Evolutionary conservation across 495 filamentous ascomycete genomes (phyloP).

Genomic region (Annulohypoxylon maeteangense): DNA sequence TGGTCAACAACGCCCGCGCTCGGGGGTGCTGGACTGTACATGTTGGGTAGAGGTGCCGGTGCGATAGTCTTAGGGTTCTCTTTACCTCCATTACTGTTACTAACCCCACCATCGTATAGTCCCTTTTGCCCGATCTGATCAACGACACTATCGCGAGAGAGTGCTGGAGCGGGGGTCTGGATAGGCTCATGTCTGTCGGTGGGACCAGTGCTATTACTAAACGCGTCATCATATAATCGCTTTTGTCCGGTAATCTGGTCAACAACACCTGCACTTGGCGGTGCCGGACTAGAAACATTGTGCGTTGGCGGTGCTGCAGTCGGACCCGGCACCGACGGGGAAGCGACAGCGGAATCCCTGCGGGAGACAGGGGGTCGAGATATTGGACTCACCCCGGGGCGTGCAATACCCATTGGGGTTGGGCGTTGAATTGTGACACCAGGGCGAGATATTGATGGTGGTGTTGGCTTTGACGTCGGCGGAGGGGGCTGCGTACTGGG

Average conservation of each 20-base stretch:
- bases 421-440: conserved; percentile 47
- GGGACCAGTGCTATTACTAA: conserved; percentile 5
- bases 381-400: conserved; percentile 39
- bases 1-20: conserved; percentile 42
- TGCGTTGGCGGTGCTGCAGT: conserved; percentile 25
- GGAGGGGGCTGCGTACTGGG: conserved; percentile 19
- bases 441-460: conserved; percentile 32
- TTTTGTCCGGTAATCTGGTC: conserved; percentile 48
- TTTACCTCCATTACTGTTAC: conserved; percentile 6
- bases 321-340: conserved; percentile 16
- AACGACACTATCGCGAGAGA: conserved; percentile 31
- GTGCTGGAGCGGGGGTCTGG: conserved; percentile 26
- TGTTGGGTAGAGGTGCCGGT: conserved; percentile 14
- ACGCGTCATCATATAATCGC: conserved; percentile 30
- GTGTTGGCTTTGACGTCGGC: conserved; percentile 10
- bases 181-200: conserved; percentile 9
- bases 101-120: conserved; percentile 1
- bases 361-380: conserved; percentile 38
- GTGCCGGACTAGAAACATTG: conserved; percentile 46
- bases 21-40: conserved; percentile 35
- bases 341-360: conserved; percentile 26
- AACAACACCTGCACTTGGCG: conserved; percentile 47
- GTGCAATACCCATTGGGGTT: conserved; percentile 42
- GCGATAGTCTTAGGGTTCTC: background rate
- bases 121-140: conserved; percentile 36